Evolutionary conservation across 495 filamentous ascomycete genomes (phyloP).

Genomic region (Penicillium pulvis): DNA sequence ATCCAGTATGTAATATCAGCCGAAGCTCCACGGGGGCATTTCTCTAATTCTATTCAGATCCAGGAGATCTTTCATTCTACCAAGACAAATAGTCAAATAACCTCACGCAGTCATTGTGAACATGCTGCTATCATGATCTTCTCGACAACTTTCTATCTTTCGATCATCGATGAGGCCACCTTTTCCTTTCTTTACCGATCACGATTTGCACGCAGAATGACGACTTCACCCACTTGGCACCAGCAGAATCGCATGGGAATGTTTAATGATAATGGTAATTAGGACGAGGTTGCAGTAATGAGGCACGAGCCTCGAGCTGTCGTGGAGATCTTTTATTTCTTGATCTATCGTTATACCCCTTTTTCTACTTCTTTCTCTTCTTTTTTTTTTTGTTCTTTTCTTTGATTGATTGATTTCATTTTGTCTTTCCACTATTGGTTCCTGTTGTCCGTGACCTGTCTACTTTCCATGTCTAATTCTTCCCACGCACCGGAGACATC

Average conservation of each 20-base stretch:
- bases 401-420: not conserved
- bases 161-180: constrained; percentile 6
- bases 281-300: constrained; percentile 21
- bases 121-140: not conserved
- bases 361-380: constrained; percentile 14
- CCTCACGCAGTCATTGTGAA: not conserved
- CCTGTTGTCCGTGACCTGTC: not conserved
- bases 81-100: constrained; percentile 17
- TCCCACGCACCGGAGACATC: constrained; percentile 1
- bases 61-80: constrained; percentile 16
- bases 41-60: constrained; percentile 1
- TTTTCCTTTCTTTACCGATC: constrained; percentile 13
- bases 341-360: constrained; percentile 36
- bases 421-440: constrained; percentile 4
- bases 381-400: constrained; percentile 5
- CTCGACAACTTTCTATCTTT: constrained; percentile 3
- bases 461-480: not conserved
- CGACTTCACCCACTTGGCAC: constrained; percentile 29
- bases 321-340: constrained; percentile 15
- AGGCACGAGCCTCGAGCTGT: constrained; percentile 5
- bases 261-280: constrained; percentile 47
- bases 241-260: constrained; percentile 29
- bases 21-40: not conserved
- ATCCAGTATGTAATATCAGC: not conserved
- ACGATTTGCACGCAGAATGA: constrained; percentile 39